These are phyloP conservation scores for Blastocystis sp. DNA, from an alignment of 352 stramenopile genomes.

Conservation along the genomic window DNA sequence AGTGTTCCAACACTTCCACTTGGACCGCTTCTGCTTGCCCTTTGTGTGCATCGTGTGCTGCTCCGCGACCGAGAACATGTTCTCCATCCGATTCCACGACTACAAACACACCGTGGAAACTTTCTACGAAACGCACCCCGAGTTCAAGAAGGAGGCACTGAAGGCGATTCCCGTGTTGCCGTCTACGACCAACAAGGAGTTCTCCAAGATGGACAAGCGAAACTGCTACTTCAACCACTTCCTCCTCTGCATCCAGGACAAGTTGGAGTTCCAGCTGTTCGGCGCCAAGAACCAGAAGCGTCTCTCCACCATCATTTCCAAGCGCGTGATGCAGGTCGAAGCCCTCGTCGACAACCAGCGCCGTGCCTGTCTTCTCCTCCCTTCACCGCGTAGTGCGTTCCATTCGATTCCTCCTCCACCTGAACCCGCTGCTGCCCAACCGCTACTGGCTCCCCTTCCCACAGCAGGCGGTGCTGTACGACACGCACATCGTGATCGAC, in stretches of 20 bases:
- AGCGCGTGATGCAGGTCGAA: not conserved
- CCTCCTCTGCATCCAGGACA: not conserved
- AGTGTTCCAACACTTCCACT: slow-evolving; percentile 1
- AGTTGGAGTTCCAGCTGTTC: slow-evolving; percentile 8
- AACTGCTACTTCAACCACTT: not conserved
- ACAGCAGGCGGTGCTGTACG: not conserved
- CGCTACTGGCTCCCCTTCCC: slow-evolving; percentile 37
- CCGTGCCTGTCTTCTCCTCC: not conserved
- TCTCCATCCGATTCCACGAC: slow-evolving; percentile 38
- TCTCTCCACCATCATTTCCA: not conserved
- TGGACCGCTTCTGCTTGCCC: slow-evolving; percentile 1
- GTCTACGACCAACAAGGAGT: not conserved
- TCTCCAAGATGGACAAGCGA: not conserved
- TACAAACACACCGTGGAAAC: not conserved
- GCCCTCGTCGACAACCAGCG: not conserved
- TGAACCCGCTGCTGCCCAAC: not conserved
- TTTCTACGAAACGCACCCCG: not conserved
- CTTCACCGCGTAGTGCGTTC: not conserved
- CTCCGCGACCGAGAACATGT: not conserved
- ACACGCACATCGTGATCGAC: not conserved
- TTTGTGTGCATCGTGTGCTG: slow-evolving; percentile 37
- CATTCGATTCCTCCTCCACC: slow-evolving; percentile 8
- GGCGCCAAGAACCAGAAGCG: slow-evolving; percentile 27
- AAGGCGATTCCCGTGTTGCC: not conserved
- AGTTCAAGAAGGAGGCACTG: not conserved